phyloP scores from a whole-genome alignment of 1,139 yeast genomes.

The Yamadazyma diddensiae region DNA sequence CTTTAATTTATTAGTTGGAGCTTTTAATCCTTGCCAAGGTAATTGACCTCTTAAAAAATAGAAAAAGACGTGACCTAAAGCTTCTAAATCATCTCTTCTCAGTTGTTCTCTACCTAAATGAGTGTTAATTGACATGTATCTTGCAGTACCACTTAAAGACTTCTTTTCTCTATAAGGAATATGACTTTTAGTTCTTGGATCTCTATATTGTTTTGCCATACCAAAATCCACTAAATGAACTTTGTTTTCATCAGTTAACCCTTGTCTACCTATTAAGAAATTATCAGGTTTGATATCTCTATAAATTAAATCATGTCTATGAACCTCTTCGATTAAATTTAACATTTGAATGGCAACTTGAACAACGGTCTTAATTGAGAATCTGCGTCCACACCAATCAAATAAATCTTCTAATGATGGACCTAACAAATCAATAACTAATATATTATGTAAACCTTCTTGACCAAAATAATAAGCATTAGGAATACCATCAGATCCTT shows the following conservation, averaged over 20 bases:
- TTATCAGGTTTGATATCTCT: conserved; percentile 96
- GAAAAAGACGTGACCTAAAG: conserved; percentile 92
- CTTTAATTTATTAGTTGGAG: conserved; percentile 95
- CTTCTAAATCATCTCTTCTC: conserved; percentile 93
- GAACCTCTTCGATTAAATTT: conserved; percentile 79
- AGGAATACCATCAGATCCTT: conserved; percentile 82
- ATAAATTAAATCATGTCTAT: conserved; percentile 85
- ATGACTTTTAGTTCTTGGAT: conserved; percentile 91
- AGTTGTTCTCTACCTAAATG: conserved; percentile 96
- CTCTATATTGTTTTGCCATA: conserved; percentile 97
- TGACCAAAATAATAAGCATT: conserved; percentile 96
- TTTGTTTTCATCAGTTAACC: conserved; percentile 45
- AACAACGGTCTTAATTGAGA: conserved; percentile 82
- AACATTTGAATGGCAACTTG: conserved; percentile 94
- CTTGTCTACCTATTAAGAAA: conserved; percentile 77
- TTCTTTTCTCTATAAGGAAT: conserved; percentile 96
- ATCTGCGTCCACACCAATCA: conserved; percentile 96
- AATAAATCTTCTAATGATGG: conserved; percentile 95
- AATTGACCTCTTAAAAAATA: conserved; percentile 90
- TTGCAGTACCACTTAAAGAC: conserved; percentile 92
- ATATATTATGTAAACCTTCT: conserved; percentile 91
- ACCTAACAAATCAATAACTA: conserved; percentile 90
- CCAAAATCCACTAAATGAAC: conserved; percentile 85
- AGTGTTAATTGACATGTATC: conserved; percentile 96
- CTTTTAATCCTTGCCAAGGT: conserved; percentile 99